Conservation (phyloP, 768 basidiomycete species). For the Mycena amicta region DNA sequence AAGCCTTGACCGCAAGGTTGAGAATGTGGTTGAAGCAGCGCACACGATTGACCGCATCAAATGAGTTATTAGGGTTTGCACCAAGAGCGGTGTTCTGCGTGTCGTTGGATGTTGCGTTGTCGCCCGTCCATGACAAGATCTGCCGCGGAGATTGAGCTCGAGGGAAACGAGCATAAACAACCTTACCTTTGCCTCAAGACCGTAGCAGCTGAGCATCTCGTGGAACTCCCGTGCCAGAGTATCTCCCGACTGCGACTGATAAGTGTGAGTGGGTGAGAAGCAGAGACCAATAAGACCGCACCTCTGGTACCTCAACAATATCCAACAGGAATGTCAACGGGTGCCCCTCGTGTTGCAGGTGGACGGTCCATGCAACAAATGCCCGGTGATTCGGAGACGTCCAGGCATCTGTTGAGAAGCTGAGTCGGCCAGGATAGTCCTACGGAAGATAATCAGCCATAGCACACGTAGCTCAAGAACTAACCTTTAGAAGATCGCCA, state of each 20-base stretch:
- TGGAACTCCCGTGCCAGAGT: conserved; percentile 24
- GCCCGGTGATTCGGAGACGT: conserved; percentile 36
- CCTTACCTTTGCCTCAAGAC: conserved; percentile 26
- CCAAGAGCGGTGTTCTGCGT: conserved; percentile 22
- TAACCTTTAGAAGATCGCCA: too few species aligned
- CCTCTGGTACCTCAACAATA: too few species aligned
- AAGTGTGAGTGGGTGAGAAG: conserved; percentile 22
- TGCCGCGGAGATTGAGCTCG: conserved; percentile 1
- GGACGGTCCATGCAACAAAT: too few species aligned
- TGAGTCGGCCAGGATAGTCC: conserved; percentile 29
- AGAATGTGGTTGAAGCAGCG: conserved; percentile 30
- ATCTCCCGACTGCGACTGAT: conserved; percentile 29
- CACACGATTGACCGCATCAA: conserved; percentile 5
- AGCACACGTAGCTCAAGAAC: too few species aligned
- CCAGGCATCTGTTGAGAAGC: conserved; percentile 37
- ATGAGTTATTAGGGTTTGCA: conserved; percentile 9
- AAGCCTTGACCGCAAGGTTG: conserved; percentile 1
- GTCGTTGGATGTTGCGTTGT: conserved; percentile 32
- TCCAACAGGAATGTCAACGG: too few species aligned
- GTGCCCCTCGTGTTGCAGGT: too few species aligned
- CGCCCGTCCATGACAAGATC: conserved; percentile 27
- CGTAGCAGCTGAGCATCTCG: conserved; percentile 20
- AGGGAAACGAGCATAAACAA: background rate
- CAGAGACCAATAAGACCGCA: conserved; percentile 29
- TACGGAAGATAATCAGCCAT: too few species aligned